Evolutionary conservation across 345 rosid genomes (phyloP).

Genomic region (Luvunga scandens): DNA sequence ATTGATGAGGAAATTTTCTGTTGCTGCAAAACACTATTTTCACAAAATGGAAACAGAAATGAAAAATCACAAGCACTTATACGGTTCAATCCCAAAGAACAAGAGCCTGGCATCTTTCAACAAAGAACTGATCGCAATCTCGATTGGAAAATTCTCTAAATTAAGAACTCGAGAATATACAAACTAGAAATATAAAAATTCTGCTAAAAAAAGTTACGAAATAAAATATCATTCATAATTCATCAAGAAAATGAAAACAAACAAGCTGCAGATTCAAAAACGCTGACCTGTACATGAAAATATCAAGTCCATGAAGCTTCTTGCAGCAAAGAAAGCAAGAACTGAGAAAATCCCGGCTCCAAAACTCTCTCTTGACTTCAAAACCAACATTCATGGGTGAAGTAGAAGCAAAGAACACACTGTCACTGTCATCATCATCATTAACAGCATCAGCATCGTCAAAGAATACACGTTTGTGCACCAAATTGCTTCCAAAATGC

Average conservation of each 20-base stretch:
- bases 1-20: background rate
- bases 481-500: constrained; percentile 14
- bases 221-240: background rate
- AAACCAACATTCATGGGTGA: constrained; percentile 8
- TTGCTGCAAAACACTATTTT: background rate
- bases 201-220: background rate
- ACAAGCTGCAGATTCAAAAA: background rate
- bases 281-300: constrained; percentile 37
- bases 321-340: constrained; percentile 31
- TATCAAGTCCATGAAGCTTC: constrained; percentile 35
- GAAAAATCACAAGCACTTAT: background rate
- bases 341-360: constrained; percentile 29
- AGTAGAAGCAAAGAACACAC: constrained; percentile 14
- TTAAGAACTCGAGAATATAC: no score
- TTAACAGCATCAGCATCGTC: constrained; percentile 11
- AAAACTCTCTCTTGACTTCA: constrained; percentile 12
- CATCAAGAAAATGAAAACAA: background rate
- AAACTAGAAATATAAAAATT: background rate
- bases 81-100: background rate
- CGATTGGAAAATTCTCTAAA: background rate
- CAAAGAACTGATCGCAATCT: background rate
- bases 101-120: background rate
- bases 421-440: constrained; percentile 7
- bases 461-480: constrained; percentile 18
- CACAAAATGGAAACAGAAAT: background rate